Base-by-base conservation (phyloP, 2,329 filamentous ascomycete species). In the Pseudocercospora cruenta region DNA sequence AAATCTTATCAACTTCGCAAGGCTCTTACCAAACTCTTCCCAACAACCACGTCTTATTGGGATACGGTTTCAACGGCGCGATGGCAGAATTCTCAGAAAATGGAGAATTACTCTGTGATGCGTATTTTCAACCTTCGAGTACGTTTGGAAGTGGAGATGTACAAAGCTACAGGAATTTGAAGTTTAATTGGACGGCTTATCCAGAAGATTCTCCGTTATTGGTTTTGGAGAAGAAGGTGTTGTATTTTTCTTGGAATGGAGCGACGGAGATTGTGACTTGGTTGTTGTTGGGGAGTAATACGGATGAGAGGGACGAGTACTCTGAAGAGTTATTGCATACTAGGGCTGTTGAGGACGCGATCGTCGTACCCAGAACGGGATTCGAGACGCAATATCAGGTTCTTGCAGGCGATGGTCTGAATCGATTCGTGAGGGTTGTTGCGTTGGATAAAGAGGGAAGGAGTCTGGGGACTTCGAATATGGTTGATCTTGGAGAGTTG, bases 21-120 rank as follows among this genome's bases (percentile, higher is more conserved):
- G 83, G 83, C 2, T 82, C 80, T 54, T 82, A 83, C 9, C 86
- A 89, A 67, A 73, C 84, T 0, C 79, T 88, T 0, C 80, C 82
- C 0, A 83, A 83, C 61, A 82, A 82, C 47, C 84, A 87, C 65
- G 81, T 83, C 4, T 72, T 88, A 14, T 80, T 88, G 24, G 84
- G 85, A 62, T 88, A 85, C 82, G 86, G 86, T 3, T 74, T 78
- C 66, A 73, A 75, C 16, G 73, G 72, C 2, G 75, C 78, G 16
- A 75, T 78, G 4, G 79, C 79, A 2, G 80, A 82, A 60, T 72
- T 83, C 70, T 77, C 78, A 0, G 66, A 75, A 1, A 78, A 82
- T n/a, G 85, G 85, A 3, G 74, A 80, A 6, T 72, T 83, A 6
- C 75, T 88, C 16, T 87, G 86, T 76, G 83, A 87, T 64, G 79